Evolutionary conservation across 148 eudicot species (phyloP), one percentile per base, ranked within the genome.

Genomic region (Spergularia bocconei): DNA sequence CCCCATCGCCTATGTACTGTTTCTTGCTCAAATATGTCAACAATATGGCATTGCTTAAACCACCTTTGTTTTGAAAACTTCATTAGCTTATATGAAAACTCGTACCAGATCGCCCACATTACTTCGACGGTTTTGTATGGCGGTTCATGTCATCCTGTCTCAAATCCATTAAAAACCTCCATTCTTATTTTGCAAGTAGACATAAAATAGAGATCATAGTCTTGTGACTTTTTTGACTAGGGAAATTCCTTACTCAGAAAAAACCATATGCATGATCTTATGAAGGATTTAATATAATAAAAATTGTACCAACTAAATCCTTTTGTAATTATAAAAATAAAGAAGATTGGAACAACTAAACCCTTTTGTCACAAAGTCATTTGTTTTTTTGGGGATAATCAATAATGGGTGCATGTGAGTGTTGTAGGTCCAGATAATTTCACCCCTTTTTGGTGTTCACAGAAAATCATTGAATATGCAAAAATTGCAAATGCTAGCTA

Each of bases 321-420:
- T 54, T 13, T 16, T 54, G 16, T 13, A 54, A 54, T 16, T 10
- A 54, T 54, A 2, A 57, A 67, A 72, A 72, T 11, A 17, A 20
- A 7, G 17, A 79, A 47, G 58, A 70, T 61, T 75, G 75, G 44
- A 65, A 76, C 68, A 80, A 76, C 57, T 77, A 51, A 71, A 67
- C 69, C 55, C 41, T 72, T 67, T 80, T 80, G 79, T 80, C 73
- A n/a, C 57, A 70, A 71, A 64, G 79, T 65, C 38, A 66, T 71
- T 68, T 76, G 79, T 71, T 71, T 50, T 71, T 50, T 39, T 65
- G 69, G 56, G 58, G 36, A 66, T 17, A 10, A 7, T 38, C 36
- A 21, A 76, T 76, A 65, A 70, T 76, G 79, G 69, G 67, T 76
- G 83, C 83, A 80, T 76, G 80, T 80, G 79, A 80, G 72, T 64